phyloP scores from a whole-genome alignment of 768 basidiomycete genomes.

The Hygrocybe punicea region DNA sequence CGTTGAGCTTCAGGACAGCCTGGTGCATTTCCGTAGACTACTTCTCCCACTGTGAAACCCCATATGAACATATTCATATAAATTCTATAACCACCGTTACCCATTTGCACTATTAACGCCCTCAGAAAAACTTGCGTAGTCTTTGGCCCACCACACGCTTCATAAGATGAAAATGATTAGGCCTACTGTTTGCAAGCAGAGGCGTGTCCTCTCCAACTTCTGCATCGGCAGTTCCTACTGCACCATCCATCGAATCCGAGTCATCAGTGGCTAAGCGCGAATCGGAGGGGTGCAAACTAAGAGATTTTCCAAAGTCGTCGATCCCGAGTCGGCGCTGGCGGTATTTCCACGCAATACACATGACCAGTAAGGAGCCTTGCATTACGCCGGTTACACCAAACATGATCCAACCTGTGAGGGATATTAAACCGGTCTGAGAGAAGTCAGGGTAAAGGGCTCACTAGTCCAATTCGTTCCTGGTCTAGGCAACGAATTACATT shows the following conservation, averaged over 20 bases:
- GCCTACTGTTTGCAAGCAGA: neutral
- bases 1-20: too few species aligned
- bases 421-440: neutral
- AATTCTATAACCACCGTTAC: too few species aligned
- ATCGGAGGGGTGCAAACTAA: neutral
- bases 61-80: too few species aligned
- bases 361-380: constrained; percentile 74
- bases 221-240: neutral
- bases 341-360: constrained; percentile 84
- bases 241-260: neutral
- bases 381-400: constrained; percentile 80
- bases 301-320: constrained; percentile 82
- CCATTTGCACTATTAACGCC: too few species aligned
- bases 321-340: constrained; percentile 72
- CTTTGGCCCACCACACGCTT: too few species aligned
- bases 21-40: too few species aligned
- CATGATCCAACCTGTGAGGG: constrained; percentile 64
- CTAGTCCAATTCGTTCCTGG: constrained; percentile 86
- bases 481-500: constrained; percentile 30
- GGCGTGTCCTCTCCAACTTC: constrained; percentile 7
- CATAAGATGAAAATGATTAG: too few species aligned
- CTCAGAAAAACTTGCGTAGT: too few species aligned
- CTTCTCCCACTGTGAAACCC: too few species aligned
- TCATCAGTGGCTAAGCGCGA: neutral
- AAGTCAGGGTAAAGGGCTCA: constrained; percentile 29